These are phyloP conservation scores for Monilinia aucupariae DNA, from an alignment of 2,329 filamentous ascomycete genomes.

Conservation along the genomic window DNA sequence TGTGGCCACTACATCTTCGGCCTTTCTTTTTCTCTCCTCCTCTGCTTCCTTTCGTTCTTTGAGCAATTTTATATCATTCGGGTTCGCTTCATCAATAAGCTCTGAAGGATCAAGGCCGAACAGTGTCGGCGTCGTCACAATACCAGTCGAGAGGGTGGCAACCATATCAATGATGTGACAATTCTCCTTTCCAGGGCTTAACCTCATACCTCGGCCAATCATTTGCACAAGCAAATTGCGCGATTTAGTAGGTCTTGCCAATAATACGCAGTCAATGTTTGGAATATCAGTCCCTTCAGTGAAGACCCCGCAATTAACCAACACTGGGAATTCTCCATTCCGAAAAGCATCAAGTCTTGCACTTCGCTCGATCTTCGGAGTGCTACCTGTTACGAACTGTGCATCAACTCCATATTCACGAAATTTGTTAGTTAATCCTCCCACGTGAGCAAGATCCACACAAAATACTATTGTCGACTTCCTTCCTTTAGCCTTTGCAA, in stretches of 20 bases:
- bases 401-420: conserved; percentile 75
- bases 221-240: conserved; percentile 94
- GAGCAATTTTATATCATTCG: conserved; percentile 54
- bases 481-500: conserved; percentile 64
- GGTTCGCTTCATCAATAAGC: conserved; percentile 61
- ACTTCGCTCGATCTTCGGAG: conserved; percentile 61
- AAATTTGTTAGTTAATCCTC: conserved; percentile 68
- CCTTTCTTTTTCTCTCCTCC: conserved; percentile 25
- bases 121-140: conserved; percentile 84
- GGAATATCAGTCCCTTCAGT: conserved; percentile 98
- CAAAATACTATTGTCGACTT: conserved; percentile 92
- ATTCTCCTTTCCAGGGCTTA: conserved; percentile 73
- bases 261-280: conserved; percentile 87
- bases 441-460: conserved; percentile 80
- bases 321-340: conserved; percentile 70
- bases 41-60: conserved; percentile 46
- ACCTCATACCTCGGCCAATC: conserved; percentile 89
- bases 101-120: conserved; percentile 86
- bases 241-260: conserved; percentile 84
- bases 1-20: conserved; percentile 8
- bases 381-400: conserved; percentile 79
- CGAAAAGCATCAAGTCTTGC: conserved; percentile 72
- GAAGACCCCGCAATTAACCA: conserved; percentile 93
- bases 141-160: conserved; percentile 73
- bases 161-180: conserved; percentile 98